Base-by-base conservation (phyloP, 2,329 filamentous ascomycete species). In the Stenocarpella maydis region DNA sequence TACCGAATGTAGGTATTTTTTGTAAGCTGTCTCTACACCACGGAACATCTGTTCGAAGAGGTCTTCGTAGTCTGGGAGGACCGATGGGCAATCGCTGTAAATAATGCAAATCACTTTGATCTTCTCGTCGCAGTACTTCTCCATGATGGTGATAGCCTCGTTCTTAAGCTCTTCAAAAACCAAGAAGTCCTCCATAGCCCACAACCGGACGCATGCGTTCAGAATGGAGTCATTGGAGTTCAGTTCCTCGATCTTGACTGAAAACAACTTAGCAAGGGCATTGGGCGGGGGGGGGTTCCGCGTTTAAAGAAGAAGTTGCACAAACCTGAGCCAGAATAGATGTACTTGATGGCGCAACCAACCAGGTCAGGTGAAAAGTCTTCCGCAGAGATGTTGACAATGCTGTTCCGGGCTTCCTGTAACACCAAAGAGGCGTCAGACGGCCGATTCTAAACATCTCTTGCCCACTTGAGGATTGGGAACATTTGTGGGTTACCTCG, bases 251-350 rank as follows among this genome's bases (percentile, higher is more conserved):
- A 63, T 37, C 24, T 49, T 19, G 10, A 24, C 58, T 63, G 19
- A 1, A 17, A 0, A 24, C 3, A 34, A 24, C 2, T 63, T 49
- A 63, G 43, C 7, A 24, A 17, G 5, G n/a, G 50, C 8, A 37
- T 28, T 6, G 19, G 3, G 2, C 31, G 8, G 8, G 8, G 31
- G 8, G n/a, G n/a, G n/a, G n/a, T n/a, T n/a, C n/a, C n/a, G 8
- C 8, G 4, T 8, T 31, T 31, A 8, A 8, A 4, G 8, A 31
- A 31, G 15, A 19, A n/a, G 17, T 17, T 37, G 28, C 1, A 63
- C 26, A 10, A 34, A 63, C 58, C 58, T 50, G n/a, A n/a, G n/a
- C 43, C 58, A 26, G 28, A 50, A 17, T 63, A 63, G 26, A 50
- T 39, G n/a, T 34, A 50, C 1, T 7, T 37, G 5, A 63, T 37